phyloP scores from a whole-genome alignment of 73 alveolate genomes.

The Blepharisma stoltei region DNA sequence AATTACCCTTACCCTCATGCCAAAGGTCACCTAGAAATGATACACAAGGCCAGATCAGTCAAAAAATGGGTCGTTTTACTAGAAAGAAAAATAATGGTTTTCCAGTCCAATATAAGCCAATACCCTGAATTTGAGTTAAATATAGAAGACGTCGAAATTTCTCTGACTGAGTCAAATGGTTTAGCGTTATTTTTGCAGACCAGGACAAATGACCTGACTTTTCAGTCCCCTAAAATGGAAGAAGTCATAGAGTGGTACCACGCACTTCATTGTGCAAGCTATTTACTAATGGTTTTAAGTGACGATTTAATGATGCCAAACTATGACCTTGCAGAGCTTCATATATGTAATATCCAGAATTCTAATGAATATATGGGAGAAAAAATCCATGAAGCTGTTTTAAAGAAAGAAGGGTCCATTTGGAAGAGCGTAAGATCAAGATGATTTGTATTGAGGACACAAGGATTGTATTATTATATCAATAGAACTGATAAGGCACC shows the following conservation, averaged over 20 bases:
- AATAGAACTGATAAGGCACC: not conserved
- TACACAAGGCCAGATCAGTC: not conserved
- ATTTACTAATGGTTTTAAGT: not conserved
- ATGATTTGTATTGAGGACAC: not conserved
- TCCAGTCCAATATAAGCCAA: not conserved
- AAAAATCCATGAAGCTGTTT: slow-evolving; percentile 11
- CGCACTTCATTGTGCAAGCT: not conserved
- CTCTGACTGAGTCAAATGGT: not conserved
- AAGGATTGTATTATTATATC: not conserved
- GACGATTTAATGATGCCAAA: not conserved
- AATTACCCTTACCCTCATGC: slow-evolving; percentile 14
- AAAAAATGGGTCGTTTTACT: slow-evolving; percentile 20
- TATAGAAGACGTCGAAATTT: slow-evolving; percentile 16
- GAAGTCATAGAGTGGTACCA: slow-evolving; percentile 26
- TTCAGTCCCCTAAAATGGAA: not conserved
- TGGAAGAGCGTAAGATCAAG: not conserved
- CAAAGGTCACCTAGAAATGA: not conserved
- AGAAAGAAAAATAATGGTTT: not conserved
- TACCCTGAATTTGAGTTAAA: not conserved
- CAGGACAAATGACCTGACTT: not conserved
- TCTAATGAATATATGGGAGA: slow-evolving; percentile 17
- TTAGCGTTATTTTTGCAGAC: not conserved
- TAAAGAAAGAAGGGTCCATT: slow-evolving; percentile 7
- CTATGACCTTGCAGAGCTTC: not conserved
- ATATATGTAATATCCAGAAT: not conserved